Conservation (phyloP, 768 basidiomycete species). For the Lanmaoa pseudosensibilis region DNA sequence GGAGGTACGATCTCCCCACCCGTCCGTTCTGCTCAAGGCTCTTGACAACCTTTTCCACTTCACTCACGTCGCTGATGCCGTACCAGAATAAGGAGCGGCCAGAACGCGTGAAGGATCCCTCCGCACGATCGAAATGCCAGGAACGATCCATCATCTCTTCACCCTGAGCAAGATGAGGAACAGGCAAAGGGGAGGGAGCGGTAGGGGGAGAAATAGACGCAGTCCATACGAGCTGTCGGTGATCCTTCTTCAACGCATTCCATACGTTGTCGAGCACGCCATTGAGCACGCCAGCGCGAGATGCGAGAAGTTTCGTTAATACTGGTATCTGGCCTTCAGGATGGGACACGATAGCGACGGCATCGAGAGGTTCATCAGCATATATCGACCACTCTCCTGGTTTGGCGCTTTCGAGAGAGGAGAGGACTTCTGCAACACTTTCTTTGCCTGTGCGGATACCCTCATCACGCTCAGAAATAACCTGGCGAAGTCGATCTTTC, state of each 20-base stretch:
- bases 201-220: constrained; percentile 53
- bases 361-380: constrained; percentile 97
- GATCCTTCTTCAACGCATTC: constrained; percentile 93
- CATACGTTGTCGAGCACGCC: constrained; percentile 97
- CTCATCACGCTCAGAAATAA: constrained; percentile 93
- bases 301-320: constrained; percentile 88
- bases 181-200: constrained; percentile 4
- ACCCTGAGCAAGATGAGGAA: constrained; percentile 41
- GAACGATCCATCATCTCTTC: constrained; percentile 83
- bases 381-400: constrained; percentile 89
- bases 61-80: constrained; percentile 85
- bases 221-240: constrained; percentile 96
- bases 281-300: constrained; percentile 87
- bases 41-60: constrained; percentile 85
- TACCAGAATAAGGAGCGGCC: constrained; percentile 98
- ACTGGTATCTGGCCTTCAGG: constrained; percentile 88
- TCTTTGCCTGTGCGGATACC: constrained; percentile 81
- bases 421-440: constrained; percentile 84
- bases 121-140: constrained; percentile 99
- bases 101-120: constrained; percentile 94
- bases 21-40: constrained; percentile 73
- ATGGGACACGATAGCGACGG: constrained; percentile 90
- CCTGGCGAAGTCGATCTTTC: constrained; percentile 90
- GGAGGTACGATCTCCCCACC: constrained; percentile 87
- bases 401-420: constrained; percentile 58